Base-by-base conservation (phyloP, 148 eudicot genomes). In the Camellia japonica region DNA sequence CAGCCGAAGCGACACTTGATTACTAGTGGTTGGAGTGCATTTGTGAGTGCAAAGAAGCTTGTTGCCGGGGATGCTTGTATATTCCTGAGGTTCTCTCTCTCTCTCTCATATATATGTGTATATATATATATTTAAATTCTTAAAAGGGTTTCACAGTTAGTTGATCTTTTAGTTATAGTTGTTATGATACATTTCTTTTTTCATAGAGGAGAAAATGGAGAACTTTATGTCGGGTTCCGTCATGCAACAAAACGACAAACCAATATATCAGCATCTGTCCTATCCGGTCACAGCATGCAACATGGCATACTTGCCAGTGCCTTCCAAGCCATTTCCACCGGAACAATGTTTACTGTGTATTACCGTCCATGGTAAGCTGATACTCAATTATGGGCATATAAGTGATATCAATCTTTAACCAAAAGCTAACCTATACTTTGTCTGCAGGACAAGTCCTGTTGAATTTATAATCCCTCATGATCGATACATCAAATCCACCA, bases 1-100 rank as follows among this genome's bases (percentile, higher is more conserved):
- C 62, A 77, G 70, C 84, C 80, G 58, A 82, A 42, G 76, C 74
- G 84, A 52, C 84, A 82, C 52, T 69, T 77, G 79, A 68, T 82
- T 51, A 71, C 76, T 16, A 77, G 52, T 65, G 84, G 84, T 71
- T 82, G 84, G 84, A 82, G 71, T 42, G 62, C 59, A 13, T 82
- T 82, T 63, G 76, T 71, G 16, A 44, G 38, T 19, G 65, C 68
- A 41, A 82, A 82, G 77, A 82, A 77, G 77, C 76, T 82, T 70
- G 63, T 44, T 13, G 64, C 84, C 13, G 84, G 84, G 8, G 84
- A 82, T 65, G 23, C 56, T 51, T 82, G 84, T 30, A 82, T 77
- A 44, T 82, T 82, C 62, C 5, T 77, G 54, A 77, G 84, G 82
- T 80, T 72, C 19, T 71, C 47, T 79, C 76, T 71, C 76, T 69